Evolutionary conservation across 2,329 filamentous ascomycete genomes (phyloP), one percentile per base, ranked within the genome.

Genomic region (Fusarium sp.): DNA sequence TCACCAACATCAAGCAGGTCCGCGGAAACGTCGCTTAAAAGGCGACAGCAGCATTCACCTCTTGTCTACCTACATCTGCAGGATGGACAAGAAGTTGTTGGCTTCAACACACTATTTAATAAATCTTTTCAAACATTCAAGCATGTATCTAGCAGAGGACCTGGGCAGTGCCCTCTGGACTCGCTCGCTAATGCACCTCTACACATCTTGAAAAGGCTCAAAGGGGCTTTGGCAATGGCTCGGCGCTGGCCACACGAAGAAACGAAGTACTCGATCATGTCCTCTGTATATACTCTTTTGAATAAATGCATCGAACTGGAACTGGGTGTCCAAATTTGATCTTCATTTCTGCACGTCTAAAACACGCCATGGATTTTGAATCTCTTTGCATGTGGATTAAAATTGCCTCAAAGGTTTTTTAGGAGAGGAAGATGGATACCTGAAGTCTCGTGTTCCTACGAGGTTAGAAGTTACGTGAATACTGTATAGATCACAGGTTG

Each of bases 1-100:
- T 90, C n/a, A 86, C 83, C 67, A 81, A 85, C 27, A 79, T 83
- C 22, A 83, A 83, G 75, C 84, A 86, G 74, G 81, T 81, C n/a
- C 81, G 82, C 59, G 82, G 84, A 43, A 79, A 82, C 64, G 83
- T 85, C 24, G 80, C 81, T n/a, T 84, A 77, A 54, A 29, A 24
- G 59, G 41, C 39, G 20, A 20, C 29, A 16, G 16, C 20, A 2
- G 31, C 11, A 27, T 24, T 33, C 20, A 3, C 29, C n/a, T 37
- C 33, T 37, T 10, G 13, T 22, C 52, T 57, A 24, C 31, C 4
- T 33, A 13, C 52, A 14, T 24, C 9, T 57, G 52, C 8, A 22
- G 31, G 31, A 16, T 8, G 6, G 6, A 5, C 6, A 16, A 57
- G 20, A 18, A 31, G 31, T 37, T 37, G 13, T 6, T 57, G 52